Base-by-base conservation (phyloP, 345 rosid genomes). In the Sonneratia alba region DNA sequence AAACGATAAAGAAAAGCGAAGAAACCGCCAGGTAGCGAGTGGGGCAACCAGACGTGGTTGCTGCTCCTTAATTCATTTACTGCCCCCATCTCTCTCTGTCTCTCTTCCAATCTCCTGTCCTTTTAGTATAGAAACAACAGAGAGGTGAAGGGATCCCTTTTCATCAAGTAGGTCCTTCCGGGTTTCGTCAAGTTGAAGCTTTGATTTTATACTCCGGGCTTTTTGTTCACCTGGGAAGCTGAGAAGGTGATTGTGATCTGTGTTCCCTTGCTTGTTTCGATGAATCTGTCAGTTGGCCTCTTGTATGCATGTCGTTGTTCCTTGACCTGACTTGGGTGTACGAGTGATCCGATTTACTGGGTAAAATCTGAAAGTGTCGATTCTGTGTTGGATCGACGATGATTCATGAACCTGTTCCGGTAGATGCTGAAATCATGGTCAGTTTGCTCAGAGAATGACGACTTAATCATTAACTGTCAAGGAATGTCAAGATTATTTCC, bases 41-140 rank as follows among this genome's bases (percentile, higher is more conserved):
- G 67, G 27, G 57, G 27, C 43, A 4, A 64, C 18, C 63, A 32
- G 71, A 79, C 82, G 79, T 85, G 87, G 77, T 70, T 68, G 77
- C 72, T 80, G 66, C 73, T 51, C 77, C 86, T 62, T 27, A 62
- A 67, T 72, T 42, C 64, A 14, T 67, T 76, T 67, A 71, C 71
- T 70, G 37, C 49, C 47, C 37, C 38, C 34, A 34, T 70, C 47
- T 65, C 34, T 43, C 70, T 24, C 48, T 21, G 0, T 21, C 66
- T 19, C 16, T 36, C 40, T 37, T 22, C 9, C 53, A 8, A 24
- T n/a, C 51, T 65, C 69, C 42, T 49, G 57, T 64, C 38, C 53
- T 36, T 47, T 45, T 19, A 0, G 10, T 6, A 55, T 21, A 18
- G 11, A 22, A 10, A 13, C n/a, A 61, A 62, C 18, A 32, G 0